These are phyloP conservation scores for Cucumis sativus DNA, from an alignment of 306 rosid species.

Conservation along the genomic window DNA sequence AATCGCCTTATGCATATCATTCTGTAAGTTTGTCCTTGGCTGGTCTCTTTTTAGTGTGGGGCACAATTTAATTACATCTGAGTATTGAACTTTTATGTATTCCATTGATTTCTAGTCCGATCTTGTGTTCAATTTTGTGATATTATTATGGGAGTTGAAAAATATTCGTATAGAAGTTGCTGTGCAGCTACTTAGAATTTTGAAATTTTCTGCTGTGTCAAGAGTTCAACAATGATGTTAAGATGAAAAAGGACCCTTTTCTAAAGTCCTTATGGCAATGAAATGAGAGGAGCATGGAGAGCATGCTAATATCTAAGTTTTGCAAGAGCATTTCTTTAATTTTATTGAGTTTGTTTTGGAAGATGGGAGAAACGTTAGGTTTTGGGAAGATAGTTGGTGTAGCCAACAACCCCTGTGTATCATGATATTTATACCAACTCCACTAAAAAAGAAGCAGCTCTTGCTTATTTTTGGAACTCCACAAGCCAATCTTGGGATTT, in stretches of 20 bases:
- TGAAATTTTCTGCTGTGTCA: not conserved
- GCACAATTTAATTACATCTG: not conserved
- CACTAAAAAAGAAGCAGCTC: too few species aligned
- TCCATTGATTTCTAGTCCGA: not conserved
- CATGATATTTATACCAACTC: too few species aligned
- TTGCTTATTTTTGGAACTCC: too few species aligned
- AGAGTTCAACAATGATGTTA: not conserved
- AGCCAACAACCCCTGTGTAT: too few species aligned
- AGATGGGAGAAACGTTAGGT: too few species aligned
- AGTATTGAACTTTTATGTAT: not conserved
- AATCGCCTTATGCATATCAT: slow-evolving; percentile 82
- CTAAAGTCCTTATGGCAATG: not conserved
- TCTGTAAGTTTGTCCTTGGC: slow-evolving; percentile 41
- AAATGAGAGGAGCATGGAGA: not conserved
- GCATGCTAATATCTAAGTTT: not conserved
- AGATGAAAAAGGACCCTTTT: not conserved
- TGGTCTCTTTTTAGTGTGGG: not conserved
- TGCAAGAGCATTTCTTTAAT: too few species aligned
- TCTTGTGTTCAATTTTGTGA: not conserved
- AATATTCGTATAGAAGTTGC: not conserved
- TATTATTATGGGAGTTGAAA: not conserved
- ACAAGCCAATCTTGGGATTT: too few species aligned
- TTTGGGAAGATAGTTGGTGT: too few species aligned
- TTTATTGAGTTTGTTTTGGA: too few species aligned
- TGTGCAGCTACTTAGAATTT: not conserved